These are phyloP conservation scores for Blastocystis sp. DNA, from an alignment of 352 stramenopile genomes.

Conservation along the genomic window DNA sequence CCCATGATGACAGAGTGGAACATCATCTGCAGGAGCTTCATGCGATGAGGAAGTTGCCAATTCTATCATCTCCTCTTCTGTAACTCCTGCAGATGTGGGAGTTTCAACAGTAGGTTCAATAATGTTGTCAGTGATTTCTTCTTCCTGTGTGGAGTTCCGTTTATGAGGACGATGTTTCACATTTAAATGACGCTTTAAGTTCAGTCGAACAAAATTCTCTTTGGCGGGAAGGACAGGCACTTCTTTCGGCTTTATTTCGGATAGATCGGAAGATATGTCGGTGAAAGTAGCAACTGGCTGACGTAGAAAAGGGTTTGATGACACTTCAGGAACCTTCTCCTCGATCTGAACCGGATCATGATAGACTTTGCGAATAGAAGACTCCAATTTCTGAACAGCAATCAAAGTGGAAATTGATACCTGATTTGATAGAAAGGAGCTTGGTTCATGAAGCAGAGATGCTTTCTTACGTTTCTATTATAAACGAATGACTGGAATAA, in stretches of 20 bases:
- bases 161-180: background rate
- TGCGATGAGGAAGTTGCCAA: background rate
- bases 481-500: background rate
- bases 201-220: slow-evolving; percentile 32
- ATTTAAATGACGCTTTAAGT: slow-evolving; percentile 48
- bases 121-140: background rate
- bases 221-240: background rate
- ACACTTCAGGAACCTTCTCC: background rate
- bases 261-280: background rate
- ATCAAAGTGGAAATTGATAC: background rate
- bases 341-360: background rate
- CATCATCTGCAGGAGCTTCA: background rate
- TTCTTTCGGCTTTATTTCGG: background rate
- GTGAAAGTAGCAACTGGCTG: background rate
- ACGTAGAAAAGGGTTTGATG: background rate
- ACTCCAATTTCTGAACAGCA: background rate
- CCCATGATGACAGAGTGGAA: slow-evolving; percentile 16
- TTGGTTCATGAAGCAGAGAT: background rate
- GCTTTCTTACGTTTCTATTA: background rate
- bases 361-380: slow-evolving; percentile 38
- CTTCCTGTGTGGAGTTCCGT: background rate
- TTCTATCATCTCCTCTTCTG: slow-evolving; percentile 31
- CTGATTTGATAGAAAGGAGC: background rate
- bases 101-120: background rate
- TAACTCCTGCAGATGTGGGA: background rate